Percentiles rank a stretch among this genome's conserved stretches.
phyloP scores from a whole-genome alignment of 768 basidiomycete species.

The Galerina marginata region DNA sequence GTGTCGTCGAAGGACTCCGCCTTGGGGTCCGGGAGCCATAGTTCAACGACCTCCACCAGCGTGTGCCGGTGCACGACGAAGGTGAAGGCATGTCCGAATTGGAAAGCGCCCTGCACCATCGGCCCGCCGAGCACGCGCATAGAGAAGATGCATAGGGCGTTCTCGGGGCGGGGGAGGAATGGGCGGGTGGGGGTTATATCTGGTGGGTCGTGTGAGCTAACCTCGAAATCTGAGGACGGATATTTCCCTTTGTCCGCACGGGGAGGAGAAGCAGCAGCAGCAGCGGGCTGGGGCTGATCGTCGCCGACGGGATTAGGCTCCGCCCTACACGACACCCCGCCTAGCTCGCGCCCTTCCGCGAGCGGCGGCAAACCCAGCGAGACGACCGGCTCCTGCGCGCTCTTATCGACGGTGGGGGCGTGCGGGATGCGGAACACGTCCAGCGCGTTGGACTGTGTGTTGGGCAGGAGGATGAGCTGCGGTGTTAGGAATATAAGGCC shows the following conservation, averaged over 20 bases:
- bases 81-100: conserved; percentile 17
- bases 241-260: too few relatives aligned
- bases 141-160: conserved; percentile 28
- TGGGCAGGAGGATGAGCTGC: conserved; percentile 39
- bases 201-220: background rate
- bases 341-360: conserved; percentile 24
- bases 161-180: conserved; percentile 21
- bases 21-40: background rate
- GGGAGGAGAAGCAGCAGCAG: conserved; percentile 18
- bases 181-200: conserved; percentile 21
- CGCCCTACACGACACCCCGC: conserved; percentile 40
- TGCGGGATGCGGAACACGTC: conserved; percentile 43
- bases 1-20: background rate
- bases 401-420: conserved; percentile 13
- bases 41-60: conserved; percentile 14
- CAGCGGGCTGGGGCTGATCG: conserved; percentile 17
- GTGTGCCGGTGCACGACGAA: conserved; percentile 42
- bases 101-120: background rate
- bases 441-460: conserved; percentile 31
- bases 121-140: conserved; percentile 3
- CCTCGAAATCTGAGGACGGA: too few relatives aligned
- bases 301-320: conserved; percentile 46
- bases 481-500: conserved; percentile 41
- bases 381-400: conserved; percentile 23
- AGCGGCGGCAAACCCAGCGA: conserved; percentile 37